phyloP scores from a whole-genome alignment of 805 yeast genomes.

The Myxozyma sirexii region DNA sequence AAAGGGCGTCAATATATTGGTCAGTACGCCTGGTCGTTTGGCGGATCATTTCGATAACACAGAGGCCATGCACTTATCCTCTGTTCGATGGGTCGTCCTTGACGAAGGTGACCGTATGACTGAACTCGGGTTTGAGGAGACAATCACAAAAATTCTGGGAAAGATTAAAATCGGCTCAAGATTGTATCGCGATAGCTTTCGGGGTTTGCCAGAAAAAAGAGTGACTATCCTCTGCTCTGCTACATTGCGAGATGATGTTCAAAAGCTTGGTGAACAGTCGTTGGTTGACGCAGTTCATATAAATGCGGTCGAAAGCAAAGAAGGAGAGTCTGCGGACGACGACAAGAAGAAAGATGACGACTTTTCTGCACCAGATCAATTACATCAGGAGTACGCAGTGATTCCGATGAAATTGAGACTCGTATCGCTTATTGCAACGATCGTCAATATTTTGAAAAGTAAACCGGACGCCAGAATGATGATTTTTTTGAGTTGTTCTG shows the following conservation, averaged over 20 bases:
- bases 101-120: slow-evolving; percentile 97
- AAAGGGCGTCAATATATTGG: slow-evolving; percentile 93
- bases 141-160: slow-evolving; percentile 73
- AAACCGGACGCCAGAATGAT: slow-evolving; percentile 47
- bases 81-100: slow-evolving; percentile 81
- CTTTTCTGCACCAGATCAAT: slow-evolving; percentile 82
- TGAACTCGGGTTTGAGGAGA: slow-evolving; percentile 96
- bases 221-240: slow-evolving; percentile 91
- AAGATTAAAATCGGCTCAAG: slow-evolving; percentile 54
- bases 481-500: slow-evolving; percentile 91
- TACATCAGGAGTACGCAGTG: slow-evolving; percentile 74
- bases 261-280: slow-evolving; percentile 77
- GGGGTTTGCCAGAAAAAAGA: slow-evolving; percentile 65
- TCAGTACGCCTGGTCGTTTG: slow-evolving; percentile 96
- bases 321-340: not conserved
- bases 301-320: slow-evolving; percentile 2
- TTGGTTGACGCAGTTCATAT: slow-evolving; percentile 68
- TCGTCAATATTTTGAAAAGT: slow-evolving; percentile 52
- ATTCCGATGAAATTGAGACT: slow-evolving; percentile 91
- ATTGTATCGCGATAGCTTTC: slow-evolving; percentile 44
- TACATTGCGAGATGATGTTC: slow-evolving; percentile 79
- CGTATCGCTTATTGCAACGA: slow-evolving; percentile 72
- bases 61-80: slow-evolving; percentile 65
- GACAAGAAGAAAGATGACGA: slow-evolving; percentile 4
- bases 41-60: slow-evolving; percentile 95